Conservation (phyloP, 2,329 filamentous ascomycete genomes). For the Aspergillus hiratsukae region DNA sequence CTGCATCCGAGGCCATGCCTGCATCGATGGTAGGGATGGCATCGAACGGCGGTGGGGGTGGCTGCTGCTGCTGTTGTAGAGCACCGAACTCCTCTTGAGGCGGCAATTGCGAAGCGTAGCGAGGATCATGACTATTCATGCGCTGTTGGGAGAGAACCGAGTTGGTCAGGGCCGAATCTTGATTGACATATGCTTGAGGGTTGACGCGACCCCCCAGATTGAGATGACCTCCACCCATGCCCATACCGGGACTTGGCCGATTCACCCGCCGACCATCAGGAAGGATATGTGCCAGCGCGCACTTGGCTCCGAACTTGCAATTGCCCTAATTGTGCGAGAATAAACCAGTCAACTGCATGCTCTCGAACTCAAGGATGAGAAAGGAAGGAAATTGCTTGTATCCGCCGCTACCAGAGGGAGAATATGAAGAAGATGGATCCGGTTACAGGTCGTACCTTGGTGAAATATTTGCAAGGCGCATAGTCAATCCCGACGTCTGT, state of each 20-base stretch:
- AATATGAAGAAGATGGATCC: background rate
- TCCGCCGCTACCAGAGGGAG: background rate
- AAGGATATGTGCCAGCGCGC: constrained; percentile 91
- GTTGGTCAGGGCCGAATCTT: constrained; percentile 69
- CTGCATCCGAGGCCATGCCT: constrained; percentile 54
- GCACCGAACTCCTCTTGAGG: constrained; percentile 41
- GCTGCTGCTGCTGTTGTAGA: constrained; percentile 40
- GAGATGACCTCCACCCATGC: constrained; percentile 55
- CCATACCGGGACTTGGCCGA: constrained; percentile 51
- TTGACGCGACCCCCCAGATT: constrained; percentile 64
- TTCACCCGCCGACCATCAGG: constrained; percentile 92
- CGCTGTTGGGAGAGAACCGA: constrained; percentile 63
- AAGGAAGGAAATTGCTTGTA: background rate
- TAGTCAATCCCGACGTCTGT: constrained; percentile 79
- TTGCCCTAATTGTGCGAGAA: constrained; percentile 63
- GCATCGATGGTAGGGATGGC: constrained; percentile 55
- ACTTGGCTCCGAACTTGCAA: constrained; percentile 98
- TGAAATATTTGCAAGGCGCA: constrained; percentile 94
- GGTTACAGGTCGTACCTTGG: constrained; percentile 62
- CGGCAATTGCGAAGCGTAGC: constrained; percentile 38
- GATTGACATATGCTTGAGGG: constrained; percentile 57
- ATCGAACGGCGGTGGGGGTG: constrained; percentile 39
- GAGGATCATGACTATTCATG: constrained; percentile 48
- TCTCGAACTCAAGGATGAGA: background rate
- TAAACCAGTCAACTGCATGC: constrained; percentile 13